Evolutionary conservation across 2,329 filamentous ascomycete species (phyloP).

Genomic region (Fusarium pseudocircinatum): DNA sequence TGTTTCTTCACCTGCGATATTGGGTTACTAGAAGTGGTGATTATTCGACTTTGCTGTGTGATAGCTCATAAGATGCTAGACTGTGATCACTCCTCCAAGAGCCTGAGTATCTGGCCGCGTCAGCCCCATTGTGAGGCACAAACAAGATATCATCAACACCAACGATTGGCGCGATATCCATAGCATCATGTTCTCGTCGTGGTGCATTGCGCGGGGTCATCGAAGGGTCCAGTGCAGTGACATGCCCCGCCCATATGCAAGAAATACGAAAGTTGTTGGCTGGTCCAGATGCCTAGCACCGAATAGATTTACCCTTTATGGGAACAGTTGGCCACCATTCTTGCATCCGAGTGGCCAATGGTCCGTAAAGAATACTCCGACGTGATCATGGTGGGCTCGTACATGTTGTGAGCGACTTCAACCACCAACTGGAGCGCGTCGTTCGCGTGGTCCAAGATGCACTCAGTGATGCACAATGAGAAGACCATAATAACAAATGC

Average conservation of each 20-base stretch:
- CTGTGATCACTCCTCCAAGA: neutral
- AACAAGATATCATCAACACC: constrained; percentile 13
- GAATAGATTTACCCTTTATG: constrained; percentile 31
- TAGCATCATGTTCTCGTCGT: constrained; percentile 37
- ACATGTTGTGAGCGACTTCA: constrained; percentile 21
- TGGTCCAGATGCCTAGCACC: constrained; percentile 23
- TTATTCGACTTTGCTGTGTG: constrained; percentile 8
- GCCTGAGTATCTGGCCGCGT: constrained; percentile 20
- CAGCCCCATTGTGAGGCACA: constrained; percentile 18
- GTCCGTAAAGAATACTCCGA: constrained; percentile 15
- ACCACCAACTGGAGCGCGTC: constrained; percentile 36
- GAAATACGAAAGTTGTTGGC: constrained; percentile 36
- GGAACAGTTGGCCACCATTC: constrained; percentile 31
- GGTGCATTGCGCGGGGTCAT: constrained; percentile 29
- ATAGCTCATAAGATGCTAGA: constrained; percentile 9
- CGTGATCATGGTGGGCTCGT: constrained; percentile 32
- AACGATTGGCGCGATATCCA: constrained; percentile 23
- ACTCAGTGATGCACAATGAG: constrained; percentile 21
- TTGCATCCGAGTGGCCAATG: constrained; percentile 30
- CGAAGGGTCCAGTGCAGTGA: constrained; percentile 27
- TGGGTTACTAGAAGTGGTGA: neutral
- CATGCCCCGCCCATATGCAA: constrained; percentile 27
- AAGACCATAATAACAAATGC: constrained; percentile 25
- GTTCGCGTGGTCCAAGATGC: constrained; percentile 19
- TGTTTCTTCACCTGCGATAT: neutral